Base-by-base conservation (phyloP, 768 basidiomycete species). In the Myochromella boudieri region DNA sequence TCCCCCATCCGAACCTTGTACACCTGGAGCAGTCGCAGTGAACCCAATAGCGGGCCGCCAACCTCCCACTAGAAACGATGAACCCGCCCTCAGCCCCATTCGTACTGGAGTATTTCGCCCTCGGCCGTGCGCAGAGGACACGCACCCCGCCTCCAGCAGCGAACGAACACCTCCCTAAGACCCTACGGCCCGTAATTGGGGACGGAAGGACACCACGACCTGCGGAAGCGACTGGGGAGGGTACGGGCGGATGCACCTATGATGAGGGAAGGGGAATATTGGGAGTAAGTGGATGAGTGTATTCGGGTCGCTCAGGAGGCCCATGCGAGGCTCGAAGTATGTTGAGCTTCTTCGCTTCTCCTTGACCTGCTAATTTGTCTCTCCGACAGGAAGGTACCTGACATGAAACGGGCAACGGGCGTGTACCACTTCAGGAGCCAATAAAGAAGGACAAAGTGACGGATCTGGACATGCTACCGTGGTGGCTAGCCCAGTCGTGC, bases 111-210 rank as follows among this genome's bases (percentile, higher is more conserved):
- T 99, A 98, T 64, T 76, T 98, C 46, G 74, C 76, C 37, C 90
- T 97, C 51, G 92, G 94, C 7, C 67, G 71, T 24, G 64, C 69
- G 0, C 78, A 62, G 94, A 92, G 10, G 71, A 74, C 6, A 94
- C 94, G 12, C 59, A 76, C 3, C 59, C 76, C 12, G 85, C 51
- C 51, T 1, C 44, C 87, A 54, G 91, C 88, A 0, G 78, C 97
- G 55, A 95, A 95, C 60, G 86, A 91, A 0, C 95, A 99, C 60
- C 62, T 99, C 26, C 98, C 97, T 78, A 91, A 97, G 66, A 65
- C 98, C 27, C 78, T 97, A 68, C 84, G 86, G 0, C 91, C 91
- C 0, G 87, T 84, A n/a, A 0, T 69, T 97, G 25, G 68, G 58
- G 17, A 62, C 70, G 40, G 82, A 91, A 55, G 72, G 28, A 8